Base-by-base conservation (phyloP, 1,284 basidiomycete species). In the Rhodotorula sp. region DNA sequence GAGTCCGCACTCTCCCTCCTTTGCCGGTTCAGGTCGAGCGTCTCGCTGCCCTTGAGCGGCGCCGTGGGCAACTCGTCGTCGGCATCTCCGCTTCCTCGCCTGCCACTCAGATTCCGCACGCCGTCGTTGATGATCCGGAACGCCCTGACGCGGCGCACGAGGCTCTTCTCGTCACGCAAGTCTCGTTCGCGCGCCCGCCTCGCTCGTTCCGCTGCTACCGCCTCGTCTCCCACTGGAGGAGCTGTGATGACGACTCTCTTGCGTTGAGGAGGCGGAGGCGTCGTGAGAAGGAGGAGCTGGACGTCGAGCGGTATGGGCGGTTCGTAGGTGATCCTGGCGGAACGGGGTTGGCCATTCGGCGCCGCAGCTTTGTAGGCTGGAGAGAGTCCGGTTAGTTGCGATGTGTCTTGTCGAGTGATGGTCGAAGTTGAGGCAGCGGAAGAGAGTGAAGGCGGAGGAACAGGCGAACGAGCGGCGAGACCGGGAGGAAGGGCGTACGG, bases 261-360 rank as follows among this genome's bases (percentile, higher is more conserved):
- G 4, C n/a, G 24, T 34, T 13, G 17, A n/a, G 66, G 70, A n/a
- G 70, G 70, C 11, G 66, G 66, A 4, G 70, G 70, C 2, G 70
- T 71, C 20, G 70, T 71, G 13, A 71, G 36, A 19, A 71, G 59
- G 19, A 71, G 51, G 24, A 57, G 27, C 10, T 68, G 66, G 10
- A 67, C 56, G 10, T 67, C 70, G 51, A 62, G 59, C 17, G 70
- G 70, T 34, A 71, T 49, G 13, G 66, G 66, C 19, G 70, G 70
- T 27, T 67, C 66, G 27, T 58, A 62, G 15, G 30, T 29, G 47
- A 68, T 64, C 8, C 63, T 44, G 6, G 70, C 62, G 4, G 53
- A 47, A 11, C 70, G 58, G 1, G 63, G 66, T n/a, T 34, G 29
- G 17, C 53, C 53, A 32, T 32, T 2, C 29, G 53, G 20, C 32